Evolutionary conservation across 768 basidiomycete species (phyloP).

Genomic region (Russula ochroleuca): DNA sequence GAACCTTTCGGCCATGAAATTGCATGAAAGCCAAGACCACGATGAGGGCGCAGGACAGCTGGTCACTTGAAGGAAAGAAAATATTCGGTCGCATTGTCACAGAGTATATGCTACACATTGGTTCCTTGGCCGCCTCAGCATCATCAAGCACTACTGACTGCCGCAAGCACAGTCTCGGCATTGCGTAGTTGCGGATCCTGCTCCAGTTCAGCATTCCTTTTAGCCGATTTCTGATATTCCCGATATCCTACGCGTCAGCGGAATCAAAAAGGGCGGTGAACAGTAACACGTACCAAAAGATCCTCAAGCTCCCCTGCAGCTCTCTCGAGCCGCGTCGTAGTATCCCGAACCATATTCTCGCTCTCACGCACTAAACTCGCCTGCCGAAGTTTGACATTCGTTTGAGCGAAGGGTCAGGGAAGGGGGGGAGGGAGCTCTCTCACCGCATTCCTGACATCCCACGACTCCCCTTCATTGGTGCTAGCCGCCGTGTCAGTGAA

Average conservation of each 20-base stretch:
- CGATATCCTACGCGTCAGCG: background rate
- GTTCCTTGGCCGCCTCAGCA: background rate
- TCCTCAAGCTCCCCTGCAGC: conserved; percentile 60
- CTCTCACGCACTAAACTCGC: conserved; percentile 56
- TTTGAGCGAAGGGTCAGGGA: background rate
- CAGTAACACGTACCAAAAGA: conserved; percentile 56
- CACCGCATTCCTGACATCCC: conserved; percentile 75
- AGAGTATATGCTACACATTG: background rate
- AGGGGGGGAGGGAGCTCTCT: conserved; percentile 29
- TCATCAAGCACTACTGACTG: conserved; percentile 18
- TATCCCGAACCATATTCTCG: conserved; percentile 74
- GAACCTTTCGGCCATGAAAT: no score
- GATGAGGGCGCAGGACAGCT: no score
- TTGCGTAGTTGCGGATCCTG: conserved; percentile 36
- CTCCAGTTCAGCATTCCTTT: conserved; percentile 39
- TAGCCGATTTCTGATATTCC: conserved; percentile 40
- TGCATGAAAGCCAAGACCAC: no score
- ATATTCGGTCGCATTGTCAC: background rate
- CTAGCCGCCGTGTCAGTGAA: conserved; percentile 47
- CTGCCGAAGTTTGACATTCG: background rate
- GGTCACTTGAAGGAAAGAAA: background rate
- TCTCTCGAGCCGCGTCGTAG: conserved; percentile 54
- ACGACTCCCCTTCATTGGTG: conserved; percentile 47
- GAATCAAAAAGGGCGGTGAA: background rate
- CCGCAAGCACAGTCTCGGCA: conserved; percentile 56